Conservation (phyloP, 192 early-diverging fungal species). For the Rhizoclosmatium globosum region DNA sequence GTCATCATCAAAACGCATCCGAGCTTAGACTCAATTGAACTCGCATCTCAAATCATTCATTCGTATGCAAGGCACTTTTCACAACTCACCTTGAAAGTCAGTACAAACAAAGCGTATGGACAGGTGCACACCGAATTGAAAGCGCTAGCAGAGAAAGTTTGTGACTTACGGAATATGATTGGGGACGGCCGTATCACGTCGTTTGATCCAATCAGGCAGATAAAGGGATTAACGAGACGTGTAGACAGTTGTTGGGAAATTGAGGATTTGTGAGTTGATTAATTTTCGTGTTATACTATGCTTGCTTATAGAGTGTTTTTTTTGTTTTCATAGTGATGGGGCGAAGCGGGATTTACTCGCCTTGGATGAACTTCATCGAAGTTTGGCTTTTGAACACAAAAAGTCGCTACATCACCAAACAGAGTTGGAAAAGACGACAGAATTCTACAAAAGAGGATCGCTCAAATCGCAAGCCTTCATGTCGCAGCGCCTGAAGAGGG, state of each 20-base stretch:
- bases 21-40: not conserved
- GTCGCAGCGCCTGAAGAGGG: not conserved
- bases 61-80: not conserved
- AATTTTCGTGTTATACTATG: not conserved
- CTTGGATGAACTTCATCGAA: not conserved
- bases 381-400: not conserved
- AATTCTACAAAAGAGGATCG: not conserved
- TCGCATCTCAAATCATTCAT: not conserved
- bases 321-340: not conserved
- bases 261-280: slow-evolving; percentile 14
- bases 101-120: slow-evolving; percentile 1
- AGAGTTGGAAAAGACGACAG: not conserved
- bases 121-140: not conserved
- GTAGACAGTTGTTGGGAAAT: slow-evolving; percentile 1
- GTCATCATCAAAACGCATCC: not conserved
- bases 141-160: not conserved
- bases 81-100: not conserved
- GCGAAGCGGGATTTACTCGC: not conserved
- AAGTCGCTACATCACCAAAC: not conserved
- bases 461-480: not conserved
- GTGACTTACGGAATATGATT: not conserved
- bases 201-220: not conserved
- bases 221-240: not conserved
- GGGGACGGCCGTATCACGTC: not conserved
- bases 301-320: no score